Conservation (phyloP, 2,329 filamentous ascomycete genomes). For the Colletotrichum abscissum region DNA sequence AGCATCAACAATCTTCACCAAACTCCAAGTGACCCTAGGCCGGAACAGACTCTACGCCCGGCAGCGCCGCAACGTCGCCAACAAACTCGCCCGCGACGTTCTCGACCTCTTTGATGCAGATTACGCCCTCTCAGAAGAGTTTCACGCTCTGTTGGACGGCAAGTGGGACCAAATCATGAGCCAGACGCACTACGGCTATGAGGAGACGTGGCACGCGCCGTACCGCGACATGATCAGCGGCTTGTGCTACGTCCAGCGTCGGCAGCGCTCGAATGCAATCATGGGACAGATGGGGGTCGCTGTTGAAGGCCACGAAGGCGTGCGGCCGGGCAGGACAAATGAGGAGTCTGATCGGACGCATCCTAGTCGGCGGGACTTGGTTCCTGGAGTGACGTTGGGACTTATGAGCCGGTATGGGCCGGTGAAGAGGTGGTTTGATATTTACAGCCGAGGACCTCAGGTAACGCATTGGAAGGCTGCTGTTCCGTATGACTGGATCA, state of each 20-base stretch:
- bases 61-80: constrained; percentile 68
- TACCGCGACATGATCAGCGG: constrained; percentile 66
- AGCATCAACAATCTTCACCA: constrained; percentile 65
- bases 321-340: constrained; percentile 52
- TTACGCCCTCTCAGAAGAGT: constrained; percentile 59
- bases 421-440: constrained; percentile 46
- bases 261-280: constrained; percentile 60
- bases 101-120: constrained; percentile 63
- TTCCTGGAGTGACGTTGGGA: constrained; percentile 43
- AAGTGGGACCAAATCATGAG: constrained; percentile 69
- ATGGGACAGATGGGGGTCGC: constrained; percentile 49
- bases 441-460: constrained; percentile 48
- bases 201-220: constrained; percentile 67
- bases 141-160: constrained; percentile 59
- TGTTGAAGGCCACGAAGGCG: constrained; percentile 47
- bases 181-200: constrained; percentile 62
- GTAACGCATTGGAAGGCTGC: constrained; percentile 44
- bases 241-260: constrained; percentile 61
- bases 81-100: constrained; percentile 57
- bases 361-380: constrained; percentile 50
- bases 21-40: constrained; percentile 57
- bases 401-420: constrained; percentile 46
- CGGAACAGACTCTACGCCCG: constrained; percentile 65
- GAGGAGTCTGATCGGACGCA: constrained; percentile 65
- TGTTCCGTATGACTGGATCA: constrained; percentile 47